Percentiles rank a stretch among this genome's conserved stretches.
phyloP scores from a whole-genome alignment of 2,329 filamentous ascomycete genomes.

The Venturia asperata region DNA sequence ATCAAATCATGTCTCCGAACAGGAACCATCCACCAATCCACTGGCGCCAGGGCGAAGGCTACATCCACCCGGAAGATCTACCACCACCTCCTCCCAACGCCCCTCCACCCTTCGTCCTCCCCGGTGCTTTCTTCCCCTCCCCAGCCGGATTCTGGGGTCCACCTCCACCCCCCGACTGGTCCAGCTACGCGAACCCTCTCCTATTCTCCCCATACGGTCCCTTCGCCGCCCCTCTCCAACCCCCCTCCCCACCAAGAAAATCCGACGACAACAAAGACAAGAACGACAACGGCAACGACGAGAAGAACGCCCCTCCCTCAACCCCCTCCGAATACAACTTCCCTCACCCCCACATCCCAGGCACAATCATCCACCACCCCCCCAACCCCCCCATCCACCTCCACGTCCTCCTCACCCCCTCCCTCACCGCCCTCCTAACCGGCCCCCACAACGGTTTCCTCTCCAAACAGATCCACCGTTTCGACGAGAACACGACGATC shows the following conservation, averaged over 20 bases:
- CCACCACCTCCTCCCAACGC: background rate
- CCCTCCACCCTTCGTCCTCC: background rate
- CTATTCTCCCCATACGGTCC: background rate
- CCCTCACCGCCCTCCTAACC: background rate
- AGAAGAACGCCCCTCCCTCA: background rate
- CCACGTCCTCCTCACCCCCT: background rate
- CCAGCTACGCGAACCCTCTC: background rate
- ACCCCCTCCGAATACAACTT: background rate
- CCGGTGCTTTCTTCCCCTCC: background rate
- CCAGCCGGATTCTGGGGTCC: background rate
- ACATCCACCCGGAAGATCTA: constrained; percentile 9
- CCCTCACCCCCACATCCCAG: background rate
- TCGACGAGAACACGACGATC: constrained; percentile 19
- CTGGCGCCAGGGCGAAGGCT: constrained; percentile 8
- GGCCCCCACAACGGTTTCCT: constrained; percentile 14
- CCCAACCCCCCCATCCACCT: background rate
- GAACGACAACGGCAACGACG: background rate
- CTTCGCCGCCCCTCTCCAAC: too few species aligned
- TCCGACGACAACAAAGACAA: background rate
- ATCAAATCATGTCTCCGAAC: background rate
- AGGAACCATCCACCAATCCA: background rate
- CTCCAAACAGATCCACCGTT: background rate
- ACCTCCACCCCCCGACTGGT: background rate
- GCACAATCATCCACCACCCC: background rate
- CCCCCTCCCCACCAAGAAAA: background rate